Base-by-base conservation (phyloP, 805 yeast genomes). In the Saccharomycopsis fodiens region DNA sequence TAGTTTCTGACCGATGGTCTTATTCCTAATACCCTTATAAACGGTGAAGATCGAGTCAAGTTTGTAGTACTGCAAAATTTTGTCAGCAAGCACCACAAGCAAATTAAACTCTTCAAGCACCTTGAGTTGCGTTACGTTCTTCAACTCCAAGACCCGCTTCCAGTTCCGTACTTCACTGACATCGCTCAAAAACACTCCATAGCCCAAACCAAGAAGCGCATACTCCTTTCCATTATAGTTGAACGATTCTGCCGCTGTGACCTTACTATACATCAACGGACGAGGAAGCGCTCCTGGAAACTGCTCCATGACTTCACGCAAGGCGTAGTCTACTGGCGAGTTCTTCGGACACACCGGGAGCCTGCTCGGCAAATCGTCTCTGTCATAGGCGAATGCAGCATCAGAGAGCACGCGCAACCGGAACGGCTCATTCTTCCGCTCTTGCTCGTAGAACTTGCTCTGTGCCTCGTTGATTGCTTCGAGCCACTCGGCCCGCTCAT, bases 301-400 rank as follows among this genome's bases (percentile, higher is more conserved):
- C 4, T 55, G 52, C 20, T 48, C 63, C 60, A 53, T 70, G 48
- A 53, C 66, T 45, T 37, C 58, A 42, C 45, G 65, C 55, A 58
- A 63, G 30, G 63, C 75, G 47, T 34, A 56, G 55, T 73, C 73
- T 30, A 79, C 60, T 4, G 75, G 79, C 21, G 81, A 80, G 15
- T 70, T 67, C 17, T 70, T 65, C 0, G 76, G 71, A 44, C 74
- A 68, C 1, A 75, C 59, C 3, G 81, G 83, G 35, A 82, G 44
- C 55, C 73, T 78, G 2, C 59, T 58, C 1, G 79, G 69, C 17
- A 70, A 66, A 35, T 70, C 73, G 5, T 69, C 63, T 2, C 68
- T 72, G n/a, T 77, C 82, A 59, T 80, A 83, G 1, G 79, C 81
- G 61, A 85, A 85, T 45, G 70, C 68, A 21, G 72, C 67, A 54